Percentiles rank a stretch among this genome's conserved stretches.
Conservation (phyloP, 2,329 filamentous ascomycete species). For the Microsporum ferrugineum region DNA sequence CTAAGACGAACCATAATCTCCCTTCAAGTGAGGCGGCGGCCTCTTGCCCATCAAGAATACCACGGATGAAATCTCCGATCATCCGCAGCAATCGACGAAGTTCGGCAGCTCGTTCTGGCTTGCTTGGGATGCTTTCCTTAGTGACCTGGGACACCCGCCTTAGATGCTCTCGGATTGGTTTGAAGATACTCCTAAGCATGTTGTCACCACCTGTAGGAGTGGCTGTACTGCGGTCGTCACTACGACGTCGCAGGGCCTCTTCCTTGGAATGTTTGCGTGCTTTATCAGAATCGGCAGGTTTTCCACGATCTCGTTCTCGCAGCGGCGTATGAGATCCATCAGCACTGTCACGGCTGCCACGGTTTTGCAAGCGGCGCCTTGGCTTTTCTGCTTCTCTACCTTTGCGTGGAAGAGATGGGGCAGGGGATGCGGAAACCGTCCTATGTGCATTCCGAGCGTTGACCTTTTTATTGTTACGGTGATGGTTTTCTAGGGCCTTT, state of each 20-base stretch:
- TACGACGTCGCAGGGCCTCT: conserved; percentile 18
- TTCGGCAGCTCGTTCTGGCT: conserved; percentile 33
- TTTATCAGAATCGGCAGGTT: conserved; percentile 1
- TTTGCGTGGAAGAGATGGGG: conserved; percentile 33
- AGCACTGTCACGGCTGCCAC: conserved; percentile 31
- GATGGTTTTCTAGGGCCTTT: conserved; percentile 78
- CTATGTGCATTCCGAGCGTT: conserved; percentile 25
- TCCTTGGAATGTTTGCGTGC: conserved; percentile 10
- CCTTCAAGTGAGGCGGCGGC: conserved; percentile 32
- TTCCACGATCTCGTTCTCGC: conserved; percentile 26
- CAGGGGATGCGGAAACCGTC: conserved; percentile 35
- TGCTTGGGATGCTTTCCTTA: conserved; percentile 36
- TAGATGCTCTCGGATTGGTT: conserved; percentile 35
- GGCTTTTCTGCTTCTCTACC: conserved; percentile 33
- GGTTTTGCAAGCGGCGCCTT: conserved; percentile 32
- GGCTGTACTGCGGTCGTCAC: conserved; percentile 15
- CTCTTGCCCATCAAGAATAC: conserved; percentile 29
- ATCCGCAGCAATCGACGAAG: conserved; percentile 34
- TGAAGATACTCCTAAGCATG: conserved; percentile 37
- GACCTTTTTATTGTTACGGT: conserved; percentile 79
- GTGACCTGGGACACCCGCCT: conserved; percentile 36
- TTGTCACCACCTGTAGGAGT: conserved; percentile 27
- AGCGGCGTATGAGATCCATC: conserved; percentile 35
- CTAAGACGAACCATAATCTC: conserved; percentile 33
- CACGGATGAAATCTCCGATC: conserved; percentile 38